phyloP scores from a whole-genome alignment of 139 green algal species.

The Coccomyxa sp. region DNA sequence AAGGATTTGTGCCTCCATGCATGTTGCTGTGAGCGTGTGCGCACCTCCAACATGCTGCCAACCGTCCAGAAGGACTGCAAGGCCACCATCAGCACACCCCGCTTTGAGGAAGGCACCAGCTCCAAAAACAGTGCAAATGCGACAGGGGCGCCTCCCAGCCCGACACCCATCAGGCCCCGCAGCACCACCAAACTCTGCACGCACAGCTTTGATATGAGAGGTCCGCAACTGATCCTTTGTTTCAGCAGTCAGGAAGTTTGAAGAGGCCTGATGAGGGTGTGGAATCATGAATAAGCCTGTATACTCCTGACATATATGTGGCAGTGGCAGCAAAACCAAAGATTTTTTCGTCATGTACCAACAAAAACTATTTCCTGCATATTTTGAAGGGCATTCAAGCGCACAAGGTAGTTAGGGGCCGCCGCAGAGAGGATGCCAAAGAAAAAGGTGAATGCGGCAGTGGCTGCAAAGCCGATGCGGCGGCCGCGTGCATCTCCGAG shows the following conservation, averaged over 20 bases:
- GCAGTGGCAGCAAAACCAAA: background rate
- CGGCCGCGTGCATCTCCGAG: conserved; percentile 54
- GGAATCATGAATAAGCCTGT: background rate
- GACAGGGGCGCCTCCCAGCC: conserved; percentile 63
- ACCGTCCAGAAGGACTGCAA: conserved; percentile 67
- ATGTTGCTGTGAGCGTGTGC: background rate
- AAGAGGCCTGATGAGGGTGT: background rate
- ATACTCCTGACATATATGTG: background rate
- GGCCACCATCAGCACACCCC: conserved; percentile 53
- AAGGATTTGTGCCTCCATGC: background rate
- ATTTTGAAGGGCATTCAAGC: background rate
- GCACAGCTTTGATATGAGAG: background rate
- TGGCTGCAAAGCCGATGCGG: conserved; percentile 38
- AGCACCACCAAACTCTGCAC: conserved; percentile 39
- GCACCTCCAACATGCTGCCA: conserved; percentile 61
- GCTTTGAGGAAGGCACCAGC: conserved; percentile 46
- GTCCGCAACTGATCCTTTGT: background rate
- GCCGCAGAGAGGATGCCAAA: conserved; percentile 47
- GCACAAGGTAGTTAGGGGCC: conserved; percentile 48
- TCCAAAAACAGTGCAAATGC: conserved; percentile 68
- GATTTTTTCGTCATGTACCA: background rate
- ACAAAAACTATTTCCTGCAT: background rate
- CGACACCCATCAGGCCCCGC: conserved; percentile 56
- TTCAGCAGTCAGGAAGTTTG: background rate
- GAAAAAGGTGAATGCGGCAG: conserved; percentile 45